Base-by-base conservation (phyloP, 495 filamentous ascomycete species). In the Neurospora sp. region DNA sequence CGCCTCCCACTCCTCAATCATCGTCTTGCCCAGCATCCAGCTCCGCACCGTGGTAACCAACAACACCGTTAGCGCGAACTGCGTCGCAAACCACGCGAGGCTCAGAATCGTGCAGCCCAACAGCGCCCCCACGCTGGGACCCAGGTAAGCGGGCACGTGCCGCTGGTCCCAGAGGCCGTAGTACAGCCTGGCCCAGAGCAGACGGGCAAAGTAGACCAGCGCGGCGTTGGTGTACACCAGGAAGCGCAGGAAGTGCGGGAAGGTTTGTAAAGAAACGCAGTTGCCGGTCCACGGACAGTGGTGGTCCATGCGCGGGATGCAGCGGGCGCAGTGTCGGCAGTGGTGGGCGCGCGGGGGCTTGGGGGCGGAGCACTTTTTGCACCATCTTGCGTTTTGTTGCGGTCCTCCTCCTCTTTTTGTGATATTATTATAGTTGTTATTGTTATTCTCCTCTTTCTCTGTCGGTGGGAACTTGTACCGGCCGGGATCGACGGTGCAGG, bases 301-400 rank as follows among this genome's bases (percentile, higher is more conserved):
- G 81, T 99, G 96, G 84, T 99, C 96, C 96, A 99, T 98, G 79
- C 93, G 94, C 2, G 94, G 92, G 73, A 98, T 90, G 81, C 96
- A 99, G 88, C 92, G 90, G 76, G 86, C 85, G 82, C 96, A 99
- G 68, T 87, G 89, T 75, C 91, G 92, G 85, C 96, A 99, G 83
- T 99, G 96, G 83, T 99, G 96, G 47, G 94, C 88, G 69, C 96
- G 86, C 8, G 92, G 92, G 10, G 96, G 93, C 76, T 98, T 98
- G 20, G 86, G 88, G 14, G 89, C 88, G 68, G 90, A 83, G 78
- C 96, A 99, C 81, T 92, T 97, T 77, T 89, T 90, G 81, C 96
- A 99, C 93, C 93, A 98, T 41, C 84, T 65, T 35, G 53, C 22
- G 12, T 31, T 61, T 61, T 65, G 41, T 18, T n/a, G 22, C 5